phyloP scores from a whole-genome alignment of 73 alveolate genomes.

The Tetrahymena malaccensis region DNA sequence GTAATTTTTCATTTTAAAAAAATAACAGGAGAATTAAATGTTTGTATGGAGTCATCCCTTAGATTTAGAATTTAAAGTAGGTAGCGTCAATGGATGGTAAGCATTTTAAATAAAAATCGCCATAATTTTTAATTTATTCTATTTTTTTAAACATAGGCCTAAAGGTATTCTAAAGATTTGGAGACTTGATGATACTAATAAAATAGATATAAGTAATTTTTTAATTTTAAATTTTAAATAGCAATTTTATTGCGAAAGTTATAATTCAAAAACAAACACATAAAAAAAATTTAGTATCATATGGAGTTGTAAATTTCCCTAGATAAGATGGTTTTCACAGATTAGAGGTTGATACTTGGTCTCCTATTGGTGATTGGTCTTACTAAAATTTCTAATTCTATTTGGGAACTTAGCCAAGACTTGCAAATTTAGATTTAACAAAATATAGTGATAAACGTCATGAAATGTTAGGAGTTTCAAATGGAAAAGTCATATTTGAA shows the following conservation, averaged over 20 bases:
- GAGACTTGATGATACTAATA: constrained; percentile 79
- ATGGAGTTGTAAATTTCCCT: constrained; percentile 67
- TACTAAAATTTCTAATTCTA: constrained; percentile 60
- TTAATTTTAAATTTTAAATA: constrained; percentile 37
- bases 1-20: background rate
- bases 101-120: background rate
- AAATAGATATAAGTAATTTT: constrained; percentile 68
- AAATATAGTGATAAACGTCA: constrained; percentile 7
- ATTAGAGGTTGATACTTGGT: constrained; percentile 73
- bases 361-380: constrained; percentile 65
- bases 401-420: constrained; percentile 64
- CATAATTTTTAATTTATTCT: background rate
- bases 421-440: constrained; percentile 53
- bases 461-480: constrained; percentile 37
- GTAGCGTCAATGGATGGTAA: constrained; percentile 70
- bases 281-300: constrained; percentile 52
- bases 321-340: constrained; percentile 48
- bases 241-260: background rate
- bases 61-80: constrained; percentile 68
- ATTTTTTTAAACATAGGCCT: constrained; percentile 4
- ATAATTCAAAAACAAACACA: too few species aligned
- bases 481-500: constrained; percentile 39
- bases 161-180: constrained; percentile 54
- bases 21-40: constrained; percentile 38
- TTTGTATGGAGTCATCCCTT: constrained; percentile 74